phyloP scores from a whole-genome alignment of 2,329 filamentous ascomycete species.

The Pseudogymnoascus sp. region DNA sequence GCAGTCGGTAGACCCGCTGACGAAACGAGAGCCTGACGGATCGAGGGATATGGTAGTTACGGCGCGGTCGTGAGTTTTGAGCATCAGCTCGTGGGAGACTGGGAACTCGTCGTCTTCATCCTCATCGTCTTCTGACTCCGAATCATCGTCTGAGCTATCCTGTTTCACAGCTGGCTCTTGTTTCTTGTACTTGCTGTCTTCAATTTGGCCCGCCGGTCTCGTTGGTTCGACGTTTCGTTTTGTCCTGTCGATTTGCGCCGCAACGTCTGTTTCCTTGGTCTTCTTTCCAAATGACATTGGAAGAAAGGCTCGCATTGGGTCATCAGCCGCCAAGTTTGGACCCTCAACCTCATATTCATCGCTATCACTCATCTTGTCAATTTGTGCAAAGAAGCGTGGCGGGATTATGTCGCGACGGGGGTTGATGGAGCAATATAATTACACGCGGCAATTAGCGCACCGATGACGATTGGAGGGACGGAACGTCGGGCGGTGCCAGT shows the following conservation, averaged over 20 bases:
- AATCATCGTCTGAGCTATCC: constrained; percentile 31
- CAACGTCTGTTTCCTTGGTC: constrained; percentile 61
- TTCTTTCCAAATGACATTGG: constrained; percentile 82
- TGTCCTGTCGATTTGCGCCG: constrained; percentile 72
- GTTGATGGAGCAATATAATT: constrained; percentile 5
- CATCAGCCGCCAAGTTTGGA: constrained; percentile 49
- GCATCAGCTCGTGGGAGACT: constrained; percentile 81
- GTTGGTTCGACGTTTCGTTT: constrained; percentile 46
- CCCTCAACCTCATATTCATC: constrained; percentile 51
- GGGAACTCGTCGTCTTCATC: constrained; percentile 83
- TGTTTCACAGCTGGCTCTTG: constrained; percentile 29
- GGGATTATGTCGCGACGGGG: not conserved
- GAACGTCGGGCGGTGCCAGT: not conserved
- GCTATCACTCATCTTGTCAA: constrained; percentile 46
- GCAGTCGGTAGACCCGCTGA: constrained; percentile 88
- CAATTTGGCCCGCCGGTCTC: constrained; percentile 20
- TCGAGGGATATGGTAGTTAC: constrained; percentile 81
- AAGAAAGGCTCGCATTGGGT: constrained; percentile 67
- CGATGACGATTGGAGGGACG: constrained; percentile 4
- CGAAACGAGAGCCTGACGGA: constrained; percentile 71
- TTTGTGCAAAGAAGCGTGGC: not conserved
- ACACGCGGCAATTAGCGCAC: constrained; percentile 1
- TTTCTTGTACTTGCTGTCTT: constrained; percentile 22
- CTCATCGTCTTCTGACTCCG: constrained; percentile 38
- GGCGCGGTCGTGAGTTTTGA: constrained; percentile 86